These are phyloP conservation scores for Lachnellula subtilissima DNA, from an alignment of 2,329 filamentous ascomycete species.

Conservation along the genomic window DNA sequence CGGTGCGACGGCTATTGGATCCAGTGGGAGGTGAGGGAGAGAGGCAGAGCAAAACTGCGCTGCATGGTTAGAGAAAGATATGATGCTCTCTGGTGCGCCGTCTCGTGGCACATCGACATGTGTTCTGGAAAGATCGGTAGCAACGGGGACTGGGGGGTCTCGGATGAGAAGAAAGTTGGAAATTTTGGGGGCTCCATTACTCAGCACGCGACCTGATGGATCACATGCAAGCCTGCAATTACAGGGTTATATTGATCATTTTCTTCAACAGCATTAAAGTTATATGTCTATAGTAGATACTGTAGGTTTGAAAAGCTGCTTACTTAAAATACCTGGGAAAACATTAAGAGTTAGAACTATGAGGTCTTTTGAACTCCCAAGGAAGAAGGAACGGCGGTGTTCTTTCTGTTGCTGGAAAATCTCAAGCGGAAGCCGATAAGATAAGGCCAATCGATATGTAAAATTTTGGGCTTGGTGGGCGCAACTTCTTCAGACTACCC, in stretches of 20 bases:
- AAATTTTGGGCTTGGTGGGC: neutral
- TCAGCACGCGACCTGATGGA: neutral
- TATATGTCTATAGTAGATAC: too few relatives aligned
- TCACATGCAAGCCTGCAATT: neutral
- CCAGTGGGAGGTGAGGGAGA: slow-evolving; percentile 49
- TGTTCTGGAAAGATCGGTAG: neutral
- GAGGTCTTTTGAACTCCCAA: neutral
- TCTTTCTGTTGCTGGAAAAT: neutral
- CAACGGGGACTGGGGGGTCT: neutral
- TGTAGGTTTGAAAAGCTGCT: too few relatives aligned
- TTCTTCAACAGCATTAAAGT: too few relatives aligned
- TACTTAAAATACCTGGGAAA: too few relatives aligned
- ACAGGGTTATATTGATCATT: too few relatives aligned
- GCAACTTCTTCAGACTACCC: neutral
- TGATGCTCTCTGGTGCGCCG: slow-evolving; percentile 28
- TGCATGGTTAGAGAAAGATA: slow-evolving; percentile 45
- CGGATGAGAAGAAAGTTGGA: neutral
- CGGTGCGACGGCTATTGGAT: slow-evolving; percentile 43
- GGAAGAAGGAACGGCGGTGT: neutral
- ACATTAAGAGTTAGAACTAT: too few relatives aligned
- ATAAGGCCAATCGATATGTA: neutral
- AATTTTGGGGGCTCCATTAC: neutral
- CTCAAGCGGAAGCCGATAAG: neutral
- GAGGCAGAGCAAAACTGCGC: slow-evolving; percentile 55
- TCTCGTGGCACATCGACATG: slow-evolving; percentile 23